Percentiles rank a stretch among this genome's conserved stretches.
Evolutionary conservation across 345 rosid species (phyloP).

Genomic region (Populus euphratica): DNA sequence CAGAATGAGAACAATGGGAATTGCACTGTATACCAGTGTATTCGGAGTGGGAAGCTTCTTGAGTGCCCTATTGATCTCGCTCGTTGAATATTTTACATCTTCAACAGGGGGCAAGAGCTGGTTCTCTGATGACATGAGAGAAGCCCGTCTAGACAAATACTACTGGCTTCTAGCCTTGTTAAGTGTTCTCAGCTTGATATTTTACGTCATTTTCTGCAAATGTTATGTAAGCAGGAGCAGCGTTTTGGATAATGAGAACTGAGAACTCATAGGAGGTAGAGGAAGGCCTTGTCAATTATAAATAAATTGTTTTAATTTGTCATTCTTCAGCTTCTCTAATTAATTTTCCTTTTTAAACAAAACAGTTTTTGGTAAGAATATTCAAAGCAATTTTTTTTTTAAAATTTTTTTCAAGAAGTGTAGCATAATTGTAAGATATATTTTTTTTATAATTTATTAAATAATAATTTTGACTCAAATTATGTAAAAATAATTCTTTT

Average conservation of each 20-base stretch:
- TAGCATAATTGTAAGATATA: too few species aligned
- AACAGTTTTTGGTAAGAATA: neutral
- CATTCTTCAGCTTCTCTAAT: neutral
- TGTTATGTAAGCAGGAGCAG: slow-evolving; percentile 34
- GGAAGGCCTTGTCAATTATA: neutral
- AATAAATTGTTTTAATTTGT: neutral
- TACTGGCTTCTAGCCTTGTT: slow-evolving; percentile 71
- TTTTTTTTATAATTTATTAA: too few species aligned
- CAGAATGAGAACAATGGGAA: slow-evolving; percentile 85
- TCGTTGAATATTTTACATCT: slow-evolving; percentile 45
- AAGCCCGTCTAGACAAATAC: slow-evolving; percentile 67
- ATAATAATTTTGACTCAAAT: too few species aligned
- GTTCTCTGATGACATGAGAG: slow-evolving; percentile 88
- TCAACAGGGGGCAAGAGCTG: slow-evolving; percentile 49
- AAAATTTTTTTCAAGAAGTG: too few species aligned
- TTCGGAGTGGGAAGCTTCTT: slow-evolving; percentile 90
- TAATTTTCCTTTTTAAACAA: neutral
- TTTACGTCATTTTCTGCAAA: slow-evolving; percentile 58
- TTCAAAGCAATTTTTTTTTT: too few species aligned
- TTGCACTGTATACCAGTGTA: slow-evolving; percentile 83
- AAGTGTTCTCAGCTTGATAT: slow-evolving; percentile 53
- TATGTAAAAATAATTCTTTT: too few species aligned
- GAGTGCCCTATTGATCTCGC: slow-evolving; percentile 69
- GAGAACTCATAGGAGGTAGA: slow-evolving; percentile 10
- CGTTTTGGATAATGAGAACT: slow-evolving; percentile 28